These are phyloP conservation scores for Periconia sp. DNA, from an alignment of 2,329 filamentous ascomycete species.

Conservation along the genomic window DNA sequence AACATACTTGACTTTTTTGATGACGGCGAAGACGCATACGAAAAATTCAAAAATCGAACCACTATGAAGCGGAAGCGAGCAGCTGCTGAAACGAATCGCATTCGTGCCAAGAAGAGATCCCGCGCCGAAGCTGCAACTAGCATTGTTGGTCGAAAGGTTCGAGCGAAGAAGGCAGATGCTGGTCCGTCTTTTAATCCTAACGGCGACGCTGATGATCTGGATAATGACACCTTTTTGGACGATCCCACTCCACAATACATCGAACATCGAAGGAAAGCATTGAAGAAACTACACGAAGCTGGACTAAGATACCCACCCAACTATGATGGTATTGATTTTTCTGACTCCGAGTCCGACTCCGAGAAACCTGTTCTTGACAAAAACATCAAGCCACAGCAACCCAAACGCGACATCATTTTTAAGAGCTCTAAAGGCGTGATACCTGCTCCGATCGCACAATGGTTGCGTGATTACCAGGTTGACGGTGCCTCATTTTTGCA, in stretches of 20 bases:
- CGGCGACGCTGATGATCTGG: conserved; percentile 37
- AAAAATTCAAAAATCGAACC: conserved; percentile 65
- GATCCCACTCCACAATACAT: conserved; percentile 72
- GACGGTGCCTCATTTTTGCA: conserved; percentile 84
- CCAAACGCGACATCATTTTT: conserved; percentile 75
- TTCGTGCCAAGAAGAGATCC: conserved; percentile 50
- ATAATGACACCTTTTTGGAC: conserved; percentile 57
- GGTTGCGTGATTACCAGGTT: conserved; percentile 88
- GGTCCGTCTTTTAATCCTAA: conserved; percentile 20
- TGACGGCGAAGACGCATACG: conserved; percentile 58
- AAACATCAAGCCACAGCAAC: conserved; percentile 63
- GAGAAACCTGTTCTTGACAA: conserved; percentile 71
- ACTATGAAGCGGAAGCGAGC: conserved; percentile 55
- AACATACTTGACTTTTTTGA: conserved; percentile 49
- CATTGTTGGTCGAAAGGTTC: conserved; percentile 43
- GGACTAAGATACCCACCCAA: conserved; percentile 77
- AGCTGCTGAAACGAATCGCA: conserved; percentile 52
- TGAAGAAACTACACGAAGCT: conserved; percentile 68
- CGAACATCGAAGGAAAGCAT: conserved; percentile 64
- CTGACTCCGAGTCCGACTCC: conserved; percentile 63
- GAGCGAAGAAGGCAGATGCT: conserved; percentile 18
- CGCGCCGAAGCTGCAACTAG: conserved; percentile 48
- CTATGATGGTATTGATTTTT: conserved; percentile 75
- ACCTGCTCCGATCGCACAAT: conserved; percentile 86
- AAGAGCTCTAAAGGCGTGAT: conserved; percentile 77